Base-by-base conservation (phyloP, 1,139 yeast species). In the Insectozyma bohioensis region DNA sequence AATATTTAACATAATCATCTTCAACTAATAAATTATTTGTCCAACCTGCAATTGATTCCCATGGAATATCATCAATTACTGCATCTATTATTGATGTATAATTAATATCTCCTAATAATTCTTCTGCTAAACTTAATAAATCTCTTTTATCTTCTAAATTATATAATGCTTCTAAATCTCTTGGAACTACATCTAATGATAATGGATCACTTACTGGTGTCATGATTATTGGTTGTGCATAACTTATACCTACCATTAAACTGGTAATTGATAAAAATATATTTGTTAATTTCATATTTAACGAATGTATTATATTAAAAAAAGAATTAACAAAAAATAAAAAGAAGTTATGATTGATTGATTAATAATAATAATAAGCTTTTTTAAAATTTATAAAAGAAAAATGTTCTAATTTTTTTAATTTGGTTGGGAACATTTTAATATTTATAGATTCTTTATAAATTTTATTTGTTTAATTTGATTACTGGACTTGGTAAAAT, bases 31-130 rank as follows among this genome's bases (percentile, higher is more conserved):
- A 41, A 17, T 48, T 45, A 38, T 62, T 52, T 20, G 54, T 51
- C 47, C 49, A 50, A 3, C 67, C 68, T 10, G 68, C 65, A 41
- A 59, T 52, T 20, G 48, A 44, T 37, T 61, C 65, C 31, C 47
- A 52, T 38, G 58, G 47, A 24, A 59, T 48, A 19, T 37, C 36
- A 7, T 47, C 43, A 19, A 56, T 24, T n/a, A n/a, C n/a, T n/a
- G n/a, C 36, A 7, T 47, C 43, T 17, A 51, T 23, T 12, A 34
- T 34, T 12, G 48, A 46, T 5, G 58, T 47, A 14, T 52, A 45
- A 37, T 53, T 52, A 34, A 53, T 40, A 2, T 41, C 46, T 18
- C 46, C 45, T 4, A 47, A 31, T 33, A 51, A 42, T 10, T 25
- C 15, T 11, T 46, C 46, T 6, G 48, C 42, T 21, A 40, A 5